phyloP scores from a whole-genome alignment of 805 yeast species.

The Metschnikowia amazonensis region DNA sequence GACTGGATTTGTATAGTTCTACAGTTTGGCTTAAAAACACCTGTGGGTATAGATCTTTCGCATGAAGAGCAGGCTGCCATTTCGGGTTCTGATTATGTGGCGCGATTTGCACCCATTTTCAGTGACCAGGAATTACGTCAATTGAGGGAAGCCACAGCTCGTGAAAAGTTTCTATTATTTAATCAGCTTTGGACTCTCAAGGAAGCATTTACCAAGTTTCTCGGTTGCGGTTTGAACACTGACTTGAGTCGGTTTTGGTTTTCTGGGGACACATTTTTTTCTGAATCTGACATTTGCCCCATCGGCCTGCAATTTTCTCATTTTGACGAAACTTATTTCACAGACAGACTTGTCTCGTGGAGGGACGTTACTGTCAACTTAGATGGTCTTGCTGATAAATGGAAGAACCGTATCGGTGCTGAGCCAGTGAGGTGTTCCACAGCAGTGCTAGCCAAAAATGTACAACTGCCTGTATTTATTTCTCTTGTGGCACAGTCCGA shows the following conservation, averaged over 20 bases:
- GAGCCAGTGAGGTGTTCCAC: slow-evolving; percentile 1
- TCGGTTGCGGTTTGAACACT: slow-evolving; percentile 52
- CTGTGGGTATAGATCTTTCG: slow-evolving; percentile 38
- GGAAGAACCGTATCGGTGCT: background rate
- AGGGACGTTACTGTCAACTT: background rate
- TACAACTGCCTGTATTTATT: background rate
- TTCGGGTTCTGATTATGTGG: slow-evolving; percentile 26
- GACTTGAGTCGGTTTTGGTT: slow-evolving; percentile 16
- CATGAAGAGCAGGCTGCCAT: slow-evolving; percentile 28
- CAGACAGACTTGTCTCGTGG: background rate
- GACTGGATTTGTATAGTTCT: slow-evolving; percentile 46
- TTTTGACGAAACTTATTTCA: background rate
- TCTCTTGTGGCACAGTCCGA: slow-evolving; percentile 9
- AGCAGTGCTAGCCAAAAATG: background rate
- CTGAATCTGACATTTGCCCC: background rate
- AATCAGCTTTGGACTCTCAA: slow-evolving; percentile 75
- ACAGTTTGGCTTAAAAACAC: slow-evolving; percentile 19
- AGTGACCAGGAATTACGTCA: slow-evolving; percentile 27
- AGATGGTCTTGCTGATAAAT: background rate
- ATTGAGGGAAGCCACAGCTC: slow-evolving; percentile 21
- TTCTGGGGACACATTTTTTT: background rate
- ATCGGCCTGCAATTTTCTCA: background rate
- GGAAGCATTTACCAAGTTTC: slow-evolving; percentile 66
- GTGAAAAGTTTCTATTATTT: slow-evolving; percentile 31
- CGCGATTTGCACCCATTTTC: slow-evolving; percentile 43